Evolutionary conservation across 768 basidiomycete genomes (phyloP).

Genomic region (Lyophyllum semitale): DNA sequence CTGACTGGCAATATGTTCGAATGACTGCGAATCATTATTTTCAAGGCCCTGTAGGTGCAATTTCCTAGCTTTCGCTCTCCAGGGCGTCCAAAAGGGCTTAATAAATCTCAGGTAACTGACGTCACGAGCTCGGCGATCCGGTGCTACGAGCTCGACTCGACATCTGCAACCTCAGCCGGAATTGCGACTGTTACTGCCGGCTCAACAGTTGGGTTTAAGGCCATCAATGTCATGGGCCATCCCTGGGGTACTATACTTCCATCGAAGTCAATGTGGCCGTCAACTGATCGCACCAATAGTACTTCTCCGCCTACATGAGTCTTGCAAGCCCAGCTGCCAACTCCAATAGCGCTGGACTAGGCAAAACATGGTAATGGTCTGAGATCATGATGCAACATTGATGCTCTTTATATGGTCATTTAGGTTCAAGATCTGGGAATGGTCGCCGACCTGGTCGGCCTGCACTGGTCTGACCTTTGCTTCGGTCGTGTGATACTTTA

Average conservation of each 20-base stretch:
- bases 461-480: slow-evolving; percentile 31
- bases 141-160: slow-evolving; percentile 34
- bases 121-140: slow-evolving; percentile 35
- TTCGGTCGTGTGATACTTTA: slow-evolving; percentile 23
- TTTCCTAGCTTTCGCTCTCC: not conserved
- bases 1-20: slow-evolving; percentile 37
- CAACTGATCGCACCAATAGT: slow-evolving; percentile 14
- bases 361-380: slow-evolving; percentile 34
- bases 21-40: slow-evolving; percentile 35
- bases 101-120: slow-evolving; percentile 29
- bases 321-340: slow-evolving; percentile 33
- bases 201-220: slow-evolving; percentile 32
- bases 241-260: slow-evolving; percentile 25
- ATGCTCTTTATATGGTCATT: not conserved
- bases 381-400: not conserved
- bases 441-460: slow-evolving; percentile 30
- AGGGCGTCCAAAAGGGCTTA: not conserved
- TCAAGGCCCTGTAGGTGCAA: slow-evolving; percentile 28
- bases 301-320: slow-evolving; percentile 35
- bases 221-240: slow-evolving; percentile 34
- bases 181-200: slow-evolving; percentile 33
- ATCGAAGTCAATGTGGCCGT: not conserved
- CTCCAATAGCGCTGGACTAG: slow-evolving; percentile 39
- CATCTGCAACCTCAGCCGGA: slow-evolving; percentile 25
- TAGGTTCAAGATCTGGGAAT: slow-evolving; percentile 47